Evolutionary conservation across 1,139 yeast species (phyloP).

Genomic region (Candida glucosophila): DNA sequence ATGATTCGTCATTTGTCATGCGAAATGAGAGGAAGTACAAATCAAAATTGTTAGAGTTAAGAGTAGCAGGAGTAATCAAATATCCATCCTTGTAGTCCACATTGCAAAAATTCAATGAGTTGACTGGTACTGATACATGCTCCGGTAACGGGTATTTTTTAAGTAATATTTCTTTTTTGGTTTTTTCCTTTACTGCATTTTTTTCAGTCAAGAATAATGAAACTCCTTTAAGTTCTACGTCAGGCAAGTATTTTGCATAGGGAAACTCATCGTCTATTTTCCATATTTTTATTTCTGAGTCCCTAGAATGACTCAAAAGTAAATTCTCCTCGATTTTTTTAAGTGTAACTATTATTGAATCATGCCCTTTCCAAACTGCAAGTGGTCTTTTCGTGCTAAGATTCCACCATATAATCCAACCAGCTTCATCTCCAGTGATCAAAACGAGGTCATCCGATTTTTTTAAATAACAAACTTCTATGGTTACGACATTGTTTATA

Average conservation of each 20-base stretch:
- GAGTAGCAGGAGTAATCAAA: slow-evolving; percentile 44
- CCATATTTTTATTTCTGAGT: slow-evolving; percentile 45
- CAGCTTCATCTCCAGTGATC: slow-evolving; percentile 37
- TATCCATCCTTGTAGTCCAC: slow-evolving; percentile 22
- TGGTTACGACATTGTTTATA: slow-evolving; percentile 8
- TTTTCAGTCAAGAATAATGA: slow-evolving; percentile 3
- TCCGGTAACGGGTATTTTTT: slow-evolving; percentile 11
- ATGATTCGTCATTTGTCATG: background rate
- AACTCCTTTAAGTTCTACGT: slow-evolving; percentile 3
- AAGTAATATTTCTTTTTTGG: slow-evolving; percentile 3
- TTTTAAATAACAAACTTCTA: slow-evolving; percentile 2
- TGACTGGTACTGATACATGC: slow-evolving; percentile 39
- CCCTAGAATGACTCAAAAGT: slow-evolving; percentile 47
- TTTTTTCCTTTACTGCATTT: slow-evolving; percentile 1
- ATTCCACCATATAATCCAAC: slow-evolving; percentile 47
- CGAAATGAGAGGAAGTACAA: slow-evolving; percentile 27
- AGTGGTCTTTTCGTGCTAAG: slow-evolving; percentile 32
- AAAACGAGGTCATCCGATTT: slow-evolving; percentile 8
- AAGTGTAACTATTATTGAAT: slow-evolving; percentile 34
- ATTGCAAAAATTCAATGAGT: slow-evolving; percentile 49
- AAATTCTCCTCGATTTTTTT: slow-evolving; percentile 24
- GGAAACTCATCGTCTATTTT: slow-evolving; percentile 8
- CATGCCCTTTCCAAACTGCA: slow-evolving; percentile 43
- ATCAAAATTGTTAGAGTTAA: slow-evolving; percentile 46
- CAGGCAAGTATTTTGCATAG: background rate